A percentile compares a stretch with the other conserved stretches of the same genome.
phyloP scores from a whole-genome alignment of 2,329 filamentous ascomycete genomes.

The Aureobasidium pullulans region DNA sequence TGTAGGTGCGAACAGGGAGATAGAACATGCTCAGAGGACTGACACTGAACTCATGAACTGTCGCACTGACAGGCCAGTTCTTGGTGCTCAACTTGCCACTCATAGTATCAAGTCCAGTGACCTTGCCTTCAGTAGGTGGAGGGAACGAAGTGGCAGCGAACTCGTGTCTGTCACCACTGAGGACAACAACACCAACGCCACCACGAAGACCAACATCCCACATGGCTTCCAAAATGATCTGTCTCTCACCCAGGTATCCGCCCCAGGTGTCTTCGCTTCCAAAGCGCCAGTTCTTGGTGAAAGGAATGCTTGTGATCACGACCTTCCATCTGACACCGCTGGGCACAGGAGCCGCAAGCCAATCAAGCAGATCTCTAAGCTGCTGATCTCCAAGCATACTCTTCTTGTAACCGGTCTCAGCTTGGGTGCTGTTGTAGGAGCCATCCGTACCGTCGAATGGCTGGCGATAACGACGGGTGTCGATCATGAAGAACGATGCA shows the following conservation, averaged over 20 bases:
- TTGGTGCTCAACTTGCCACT: slow-evolving; percentile 4
- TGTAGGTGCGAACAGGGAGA: slow-evolving; percentile 74
- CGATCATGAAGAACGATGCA: slow-evolving; percentile 88
- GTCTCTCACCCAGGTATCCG: slow-evolving; percentile 77
- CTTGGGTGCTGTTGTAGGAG: slow-evolving; percentile 31
- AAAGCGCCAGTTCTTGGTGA: slow-evolving; percentile 95
- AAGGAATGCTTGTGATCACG: slow-evolving; percentile 80
- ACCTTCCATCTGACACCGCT: slow-evolving; percentile 87
- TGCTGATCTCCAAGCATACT: slow-evolving; percentile 82
- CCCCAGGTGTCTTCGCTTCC: slow-evolving; percentile 90
- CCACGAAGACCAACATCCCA: slow-evolving; percentile 69
- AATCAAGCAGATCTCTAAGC: slow-evolving; percentile 69
- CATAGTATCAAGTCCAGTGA: slow-evolving; percentile 21
- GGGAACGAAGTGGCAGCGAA: slow-evolving; percentile 80
- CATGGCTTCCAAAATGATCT: slow-evolving; percentile 76
- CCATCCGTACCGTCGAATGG: slow-evolving; percentile 54
- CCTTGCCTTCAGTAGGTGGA: slow-evolving; percentile 46
- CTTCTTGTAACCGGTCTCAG: slow-evolving; percentile 49
- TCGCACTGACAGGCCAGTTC: slow-evolving; percentile 54
- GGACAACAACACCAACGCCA: slow-evolving; percentile 70
- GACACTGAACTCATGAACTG: slow-evolving; percentile 85
- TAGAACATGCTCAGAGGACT: slow-evolving; percentile 94
- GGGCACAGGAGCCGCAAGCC: slow-evolving; percentile 65
- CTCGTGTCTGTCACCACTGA: slow-evolving; percentile 93
- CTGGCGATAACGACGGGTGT: slow-evolving; percentile 80